phyloP scores from a whole-genome alignment of 2,329 filamentous ascomycete species.

The Fusarium cyanostomum region DNA sequence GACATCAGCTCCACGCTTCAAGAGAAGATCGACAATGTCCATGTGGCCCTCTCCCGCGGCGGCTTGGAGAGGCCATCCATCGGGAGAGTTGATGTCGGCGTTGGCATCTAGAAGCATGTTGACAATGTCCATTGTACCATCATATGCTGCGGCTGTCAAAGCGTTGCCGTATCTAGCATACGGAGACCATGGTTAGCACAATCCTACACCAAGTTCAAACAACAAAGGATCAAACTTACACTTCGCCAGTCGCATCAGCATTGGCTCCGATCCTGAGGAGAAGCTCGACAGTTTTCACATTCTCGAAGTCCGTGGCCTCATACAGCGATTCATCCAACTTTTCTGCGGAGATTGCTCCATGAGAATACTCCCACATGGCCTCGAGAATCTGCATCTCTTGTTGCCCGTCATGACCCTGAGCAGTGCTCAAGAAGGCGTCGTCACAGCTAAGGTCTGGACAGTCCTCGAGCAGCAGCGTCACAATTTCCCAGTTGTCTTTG shows the following conservation, averaged over 20 bases:
- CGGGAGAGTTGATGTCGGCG: slow-evolving; percentile 47
- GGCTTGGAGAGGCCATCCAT: slow-evolving; percentile 52
- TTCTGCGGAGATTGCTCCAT: slow-evolving; percentile 45
- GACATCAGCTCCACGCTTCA: slow-evolving; percentile 48
- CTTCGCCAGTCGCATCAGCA: slow-evolving; percentile 51
- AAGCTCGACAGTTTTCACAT: slow-evolving; percentile 49
- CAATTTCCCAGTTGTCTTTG: slow-evolving; percentile 52
- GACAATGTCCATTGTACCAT: slow-evolving; percentile 46
- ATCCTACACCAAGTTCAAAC: fast-evolving
- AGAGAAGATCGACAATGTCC: slow-evolving; percentile 48
- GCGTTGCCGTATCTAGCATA: slow-evolving; percentile 34
- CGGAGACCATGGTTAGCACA: neutral
- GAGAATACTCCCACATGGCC: slow-evolving; percentile 50
- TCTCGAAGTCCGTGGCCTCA: slow-evolving; percentile 52
- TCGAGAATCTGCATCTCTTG: slow-evolving; percentile 50
- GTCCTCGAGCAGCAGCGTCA: slow-evolving; percentile 48
- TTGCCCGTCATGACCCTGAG: slow-evolving; percentile 44
- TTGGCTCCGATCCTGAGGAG: slow-evolving; percentile 49
- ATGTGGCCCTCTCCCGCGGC: slow-evolving; percentile 49
- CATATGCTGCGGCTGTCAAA: slow-evolving; percentile 51
- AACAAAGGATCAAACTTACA: slow-evolving; percentile 35
- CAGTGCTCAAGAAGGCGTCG: slow-evolving; percentile 46
- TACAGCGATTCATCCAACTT: slow-evolving; percentile 50
- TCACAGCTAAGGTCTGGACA: slow-evolving; percentile 48
- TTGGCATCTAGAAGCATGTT: slow-evolving; percentile 47